Conservation (phyloP, 139 green algal species). For the Haematococcus sp. region DNA sequence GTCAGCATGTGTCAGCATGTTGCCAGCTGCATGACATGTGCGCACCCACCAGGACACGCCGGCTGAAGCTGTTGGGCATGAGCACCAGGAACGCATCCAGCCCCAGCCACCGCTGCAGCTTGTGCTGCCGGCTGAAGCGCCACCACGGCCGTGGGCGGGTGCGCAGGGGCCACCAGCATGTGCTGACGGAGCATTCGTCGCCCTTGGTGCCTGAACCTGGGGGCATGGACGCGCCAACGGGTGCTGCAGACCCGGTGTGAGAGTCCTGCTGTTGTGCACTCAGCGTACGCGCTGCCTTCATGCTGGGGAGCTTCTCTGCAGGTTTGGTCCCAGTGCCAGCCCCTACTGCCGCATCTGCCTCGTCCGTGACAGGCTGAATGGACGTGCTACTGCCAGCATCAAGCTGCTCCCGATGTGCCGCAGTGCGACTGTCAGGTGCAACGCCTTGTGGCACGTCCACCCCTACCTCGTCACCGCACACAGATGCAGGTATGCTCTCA, state of each 20-base stretch:
- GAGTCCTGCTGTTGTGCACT: neutral
- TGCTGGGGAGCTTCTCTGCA: too few species aligned
- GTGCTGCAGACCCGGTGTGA: neutral
- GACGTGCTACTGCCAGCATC: too few species aligned
- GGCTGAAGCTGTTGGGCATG: slow-evolving; percentile 64
- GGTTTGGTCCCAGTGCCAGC: too few species aligned
- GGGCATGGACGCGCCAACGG: neutral
- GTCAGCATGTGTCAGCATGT: too few species aligned
- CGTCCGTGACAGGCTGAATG: too few species aligned
- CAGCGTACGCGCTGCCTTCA: neutral
- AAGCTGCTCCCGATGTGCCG: slow-evolving; percentile 2
- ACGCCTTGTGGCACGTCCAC: neutral
- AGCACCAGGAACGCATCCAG: slow-evolving; percentile 61
- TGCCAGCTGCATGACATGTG: neutral
- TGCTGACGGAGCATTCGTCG: neutral
- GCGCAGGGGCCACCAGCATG: slow-evolving; percentile 13
- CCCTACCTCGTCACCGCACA: neutral
- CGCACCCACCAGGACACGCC: slow-evolving; percentile 53
- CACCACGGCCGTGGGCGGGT: slow-evolving; percentile 10
- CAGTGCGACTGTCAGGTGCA: neutral
- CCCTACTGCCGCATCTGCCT: too few species aligned
- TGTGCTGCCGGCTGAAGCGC: slow-evolving; percentile 33
- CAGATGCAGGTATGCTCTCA: neutral
- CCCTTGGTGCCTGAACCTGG: neutral
- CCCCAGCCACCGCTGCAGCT: slow-evolving; percentile 78